Conservation (phyloP, 2,329 filamentous ascomycete genomes). For the Aspergillus pseudoviridinutans region DNA sequence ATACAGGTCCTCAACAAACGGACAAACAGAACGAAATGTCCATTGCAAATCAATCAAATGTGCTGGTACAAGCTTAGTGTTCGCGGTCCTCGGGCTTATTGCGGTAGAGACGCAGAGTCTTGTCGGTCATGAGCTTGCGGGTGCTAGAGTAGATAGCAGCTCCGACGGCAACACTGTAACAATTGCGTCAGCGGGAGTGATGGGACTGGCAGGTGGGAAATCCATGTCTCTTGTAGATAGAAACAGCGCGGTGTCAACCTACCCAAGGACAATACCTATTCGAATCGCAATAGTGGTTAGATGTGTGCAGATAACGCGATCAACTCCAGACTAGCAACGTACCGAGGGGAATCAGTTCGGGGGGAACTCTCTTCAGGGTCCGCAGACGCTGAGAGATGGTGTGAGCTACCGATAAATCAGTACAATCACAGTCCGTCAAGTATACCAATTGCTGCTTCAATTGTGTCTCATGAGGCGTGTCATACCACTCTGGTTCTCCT, state of each 20-base stretch:
- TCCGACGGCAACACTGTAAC: conserved; percentile 59
- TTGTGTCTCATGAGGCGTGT: conserved; percentile 6
- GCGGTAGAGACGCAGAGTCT: conserved; percentile 82
- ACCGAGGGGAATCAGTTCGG: conserved; percentile 94
- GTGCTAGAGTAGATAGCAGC: conserved; percentile 77
- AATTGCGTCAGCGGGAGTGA: conserved; percentile 17
- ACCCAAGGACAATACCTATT: conserved; percentile 78
- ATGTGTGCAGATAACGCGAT: conserved; percentile 16
- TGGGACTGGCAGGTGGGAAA: conserved; percentile 9
- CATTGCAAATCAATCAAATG: conserved; percentile 28
- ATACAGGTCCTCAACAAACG: conserved; percentile 25
- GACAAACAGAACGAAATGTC: conserved; percentile 18
- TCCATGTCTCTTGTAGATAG: conserved; percentile 8
- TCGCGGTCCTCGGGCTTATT: conserved; percentile 51
- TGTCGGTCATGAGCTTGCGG: conserved; percentile 83
- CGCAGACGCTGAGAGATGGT: conserved; percentile 94
- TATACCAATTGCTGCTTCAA: conserved; percentile 3
- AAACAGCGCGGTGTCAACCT: conserved; percentile 43
- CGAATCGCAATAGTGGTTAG: conserved; percentile 20
- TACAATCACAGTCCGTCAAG: conserved; percentile 7
- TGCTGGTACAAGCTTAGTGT: conserved; percentile 36
- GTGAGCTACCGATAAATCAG: conserved; percentile 62
- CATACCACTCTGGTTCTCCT: conserved; percentile 62
- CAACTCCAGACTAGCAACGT: conserved; percentile 38
- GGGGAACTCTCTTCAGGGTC: conserved; percentile 81